Conservation (phyloP, 495 filamentous ascomycete genomes). For the Penicillium parvum region DNA sequence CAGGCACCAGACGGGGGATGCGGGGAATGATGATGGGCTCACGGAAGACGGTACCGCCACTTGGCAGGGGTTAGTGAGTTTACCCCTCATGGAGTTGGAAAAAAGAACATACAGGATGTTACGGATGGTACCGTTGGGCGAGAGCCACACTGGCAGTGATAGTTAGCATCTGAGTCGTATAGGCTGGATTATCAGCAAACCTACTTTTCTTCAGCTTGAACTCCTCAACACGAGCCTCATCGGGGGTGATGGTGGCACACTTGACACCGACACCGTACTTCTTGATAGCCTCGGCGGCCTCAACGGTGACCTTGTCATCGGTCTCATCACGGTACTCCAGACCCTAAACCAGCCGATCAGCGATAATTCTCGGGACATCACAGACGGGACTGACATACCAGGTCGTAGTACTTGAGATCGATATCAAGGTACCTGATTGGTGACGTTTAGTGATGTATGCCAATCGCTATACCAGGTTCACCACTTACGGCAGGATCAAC, state of each 20-base stretch:
- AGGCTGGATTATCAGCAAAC: conserved; percentile 15
- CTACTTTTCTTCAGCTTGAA: conserved; percentile 97
- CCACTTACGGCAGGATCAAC: conserved; percentile 78
- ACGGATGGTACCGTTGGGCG: conserved; percentile 96
- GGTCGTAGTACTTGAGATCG: conserved; percentile 98
- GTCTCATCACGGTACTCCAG: conserved; percentile 94
- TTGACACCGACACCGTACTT: conserved; percentile 98
- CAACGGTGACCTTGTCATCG: conserved; percentile 89
- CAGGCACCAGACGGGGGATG: conserved; percentile 87
- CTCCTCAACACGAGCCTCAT: conserved; percentile 93
- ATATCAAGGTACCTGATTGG: conserved; percentile 73
- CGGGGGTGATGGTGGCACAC: conserved; percentile 98
- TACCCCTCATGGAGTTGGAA: neutral
- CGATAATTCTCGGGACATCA: neutral
- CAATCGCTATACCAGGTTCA: conserved; percentile 2
- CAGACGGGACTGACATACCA: conserved; percentile 41
- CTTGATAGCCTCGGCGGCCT: conserved; percentile 95
- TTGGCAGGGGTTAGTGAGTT: conserved; percentile 16
- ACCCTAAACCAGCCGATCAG: conserved; percentile 44
- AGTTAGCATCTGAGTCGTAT: conserved; percentile 14
- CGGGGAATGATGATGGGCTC: conserved; percentile 94
- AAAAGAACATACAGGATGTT: conserved; percentile 65
- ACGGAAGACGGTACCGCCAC: conserved; percentile 93
- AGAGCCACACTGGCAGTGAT: conserved; percentile 79
- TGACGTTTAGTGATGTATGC: conserved; percentile 12